Percentiles rank a stretch among this genome's conserved stretches.
Evolutionary conservation across 176 grass and related monocot genomes (phyloP).

Genomic region (Carex cristatella): DNA sequence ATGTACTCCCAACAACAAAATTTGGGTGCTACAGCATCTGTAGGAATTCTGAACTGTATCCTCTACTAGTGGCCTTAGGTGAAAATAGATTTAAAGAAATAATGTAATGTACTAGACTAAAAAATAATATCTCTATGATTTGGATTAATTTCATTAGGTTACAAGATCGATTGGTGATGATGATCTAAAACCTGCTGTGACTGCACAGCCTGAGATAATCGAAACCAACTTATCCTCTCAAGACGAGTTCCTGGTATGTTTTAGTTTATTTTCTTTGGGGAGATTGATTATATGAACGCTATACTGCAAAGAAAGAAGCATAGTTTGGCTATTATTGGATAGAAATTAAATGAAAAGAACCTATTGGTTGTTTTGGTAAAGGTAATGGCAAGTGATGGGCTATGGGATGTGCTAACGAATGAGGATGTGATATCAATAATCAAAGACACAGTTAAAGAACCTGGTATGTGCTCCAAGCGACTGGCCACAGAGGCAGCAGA

Average conservation of each 20-base stretch:
- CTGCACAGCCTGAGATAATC: constrained; percentile 72
- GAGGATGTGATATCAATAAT: constrained; percentile 91
- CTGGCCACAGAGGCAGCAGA: constrained; percentile 67
- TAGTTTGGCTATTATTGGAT: neutral
- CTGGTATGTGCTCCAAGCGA: constrained; percentile 86
- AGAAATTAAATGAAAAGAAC: neutral
- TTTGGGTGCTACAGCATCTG: neutral
- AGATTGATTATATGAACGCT: neutral
- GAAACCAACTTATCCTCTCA: constrained; percentile 62
- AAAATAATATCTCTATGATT: neutral
- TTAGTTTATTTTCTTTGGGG: neutral
- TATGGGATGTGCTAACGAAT: constrained; percentile 80
- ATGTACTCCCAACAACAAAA: neutral
- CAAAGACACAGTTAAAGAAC: constrained; percentile 90
- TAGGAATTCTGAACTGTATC: neutral
- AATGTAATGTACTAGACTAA: neutral
- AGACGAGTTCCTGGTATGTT: constrained; percentile 76
- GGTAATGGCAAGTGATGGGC: constrained; percentile 89
- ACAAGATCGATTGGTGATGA: constrained; percentile 94
- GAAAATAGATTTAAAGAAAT: neutral
- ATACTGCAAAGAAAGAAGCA: neutral
- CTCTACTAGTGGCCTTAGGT: neutral
- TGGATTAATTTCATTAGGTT: constrained; percentile 46
- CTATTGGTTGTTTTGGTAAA: constrained; percentile 20
- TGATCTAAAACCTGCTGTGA: constrained; percentile 93